Percentiles rank a stretch among this genome's conserved stretches.
phyloP scores from a whole-genome alignment of 2,329 filamentous ascomycete species.

The Penicillium corylophilum region DNA sequence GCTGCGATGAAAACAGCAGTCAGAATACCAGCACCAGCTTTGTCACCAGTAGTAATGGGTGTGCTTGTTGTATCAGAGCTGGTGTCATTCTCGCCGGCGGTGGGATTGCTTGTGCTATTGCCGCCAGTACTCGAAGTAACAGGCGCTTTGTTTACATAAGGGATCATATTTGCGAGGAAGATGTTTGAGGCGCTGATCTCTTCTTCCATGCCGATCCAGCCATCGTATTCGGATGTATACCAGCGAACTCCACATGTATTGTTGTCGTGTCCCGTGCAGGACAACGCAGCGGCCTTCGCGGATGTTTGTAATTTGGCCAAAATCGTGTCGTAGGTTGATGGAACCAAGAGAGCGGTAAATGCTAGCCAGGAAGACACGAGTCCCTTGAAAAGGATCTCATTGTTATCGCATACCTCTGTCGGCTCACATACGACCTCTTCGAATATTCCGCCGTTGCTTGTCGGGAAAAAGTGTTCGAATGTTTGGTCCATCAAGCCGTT shows the following conservation, averaged over 20 bases:
- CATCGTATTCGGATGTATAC: constrained; percentile 54
- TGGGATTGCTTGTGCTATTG: constrained; percentile 46
- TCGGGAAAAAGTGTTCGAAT: constrained; percentile 49
- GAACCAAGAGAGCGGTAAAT: constrained; percentile 61
- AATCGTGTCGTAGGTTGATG: constrained; percentile 56
- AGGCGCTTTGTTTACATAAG: constrained; percentile 46
- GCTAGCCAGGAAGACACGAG: constrained; percentile 68
- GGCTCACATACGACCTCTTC: constrained; percentile 66
- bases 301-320: constrained; percentile 59
- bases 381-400: constrained; percentile 63
- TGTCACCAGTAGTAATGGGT: constrained; percentile 32
- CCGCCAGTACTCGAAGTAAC: constrained; percentile 54
- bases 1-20: constrained; percentile 31
- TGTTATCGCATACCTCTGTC: constrained; percentile 58
- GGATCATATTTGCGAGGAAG: constrained; percentile 59
- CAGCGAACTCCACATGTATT: constrained; percentile 62
- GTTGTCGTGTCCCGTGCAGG: constrained; percentile 53
- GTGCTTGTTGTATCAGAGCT: not conserved
- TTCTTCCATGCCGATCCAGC: constrained; percentile 51
- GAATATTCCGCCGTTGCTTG: constrained; percentile 17
- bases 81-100: constrained; percentile 30
- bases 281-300: constrained; percentile 58
- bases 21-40: constrained; percentile 39
- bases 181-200: constrained; percentile 66
- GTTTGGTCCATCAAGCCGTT: constrained; percentile 55